phyloP scores from a whole-genome alignment of 2,329 filamentous ascomycete species.

The Fonsecaea monophora region DNA sequence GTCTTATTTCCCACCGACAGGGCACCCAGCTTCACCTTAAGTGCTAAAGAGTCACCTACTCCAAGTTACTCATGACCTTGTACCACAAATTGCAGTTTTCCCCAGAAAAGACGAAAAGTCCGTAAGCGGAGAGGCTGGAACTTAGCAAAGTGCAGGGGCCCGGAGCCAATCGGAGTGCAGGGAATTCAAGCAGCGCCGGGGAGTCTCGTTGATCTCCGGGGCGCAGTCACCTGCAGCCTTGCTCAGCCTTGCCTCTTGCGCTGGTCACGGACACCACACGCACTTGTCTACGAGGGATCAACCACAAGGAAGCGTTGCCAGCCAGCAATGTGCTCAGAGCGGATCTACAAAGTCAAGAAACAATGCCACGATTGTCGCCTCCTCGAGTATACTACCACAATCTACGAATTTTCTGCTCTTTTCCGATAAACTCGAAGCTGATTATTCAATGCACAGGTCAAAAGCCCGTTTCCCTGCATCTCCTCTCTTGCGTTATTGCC shows the following conservation, averaged over 20 bases:
- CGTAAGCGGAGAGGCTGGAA: not conserved
- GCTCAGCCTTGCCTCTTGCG: not conserved
- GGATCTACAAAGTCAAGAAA: not conserved
- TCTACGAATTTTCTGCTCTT: not conserved
- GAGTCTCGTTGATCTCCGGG: conserved; percentile 20
- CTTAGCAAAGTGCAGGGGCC: not conserved
- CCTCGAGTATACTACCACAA: not conserved
- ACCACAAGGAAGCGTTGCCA: not conserved
- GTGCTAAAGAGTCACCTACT: not conserved
- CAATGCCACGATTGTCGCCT: not conserved
- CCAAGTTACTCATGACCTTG: not conserved
- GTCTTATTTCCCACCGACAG: not conserved
- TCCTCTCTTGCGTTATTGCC: not conserved
- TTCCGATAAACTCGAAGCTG: not conserved
- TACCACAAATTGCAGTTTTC: conserved; percentile 10
- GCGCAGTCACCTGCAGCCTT: not conserved
- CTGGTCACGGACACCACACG: not conserved
- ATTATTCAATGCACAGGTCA: not conserved
- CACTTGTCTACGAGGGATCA: no score
- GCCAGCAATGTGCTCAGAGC: not conserved
- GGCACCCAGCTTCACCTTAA: conserved; percentile 4
- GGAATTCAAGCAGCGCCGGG: conserved; percentile 17
- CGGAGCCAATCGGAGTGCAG: conserved; percentile 26
- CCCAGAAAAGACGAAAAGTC: conserved; percentile 9
- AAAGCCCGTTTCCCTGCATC: not conserved